Percentiles rank a stretch among this genome's conserved stretches.
phyloP scores from a whole-genome alignment of 345 rosid genomes.

The Eutrema heterophyllum region DNA sequence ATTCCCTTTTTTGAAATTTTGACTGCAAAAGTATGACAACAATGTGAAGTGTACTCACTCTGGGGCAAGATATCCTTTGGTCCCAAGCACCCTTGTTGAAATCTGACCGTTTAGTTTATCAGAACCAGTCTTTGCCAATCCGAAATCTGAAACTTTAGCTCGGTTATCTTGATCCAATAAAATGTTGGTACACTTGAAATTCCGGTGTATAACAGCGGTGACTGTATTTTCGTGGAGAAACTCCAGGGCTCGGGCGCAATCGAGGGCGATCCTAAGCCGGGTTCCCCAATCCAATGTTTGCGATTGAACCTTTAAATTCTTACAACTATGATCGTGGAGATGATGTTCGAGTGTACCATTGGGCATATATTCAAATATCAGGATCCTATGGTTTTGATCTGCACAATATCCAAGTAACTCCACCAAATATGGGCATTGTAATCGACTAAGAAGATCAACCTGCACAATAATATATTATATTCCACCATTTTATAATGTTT shows the following conservation, averaged over 20 bases:
- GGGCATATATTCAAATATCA: conserved; percentile 71
- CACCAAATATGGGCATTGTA: conserved; percentile 75
- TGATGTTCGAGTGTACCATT: conserved; percentile 61
- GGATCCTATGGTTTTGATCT: conserved; percentile 75
- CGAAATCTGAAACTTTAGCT: conserved; percentile 75
- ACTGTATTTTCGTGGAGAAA: conserved; percentile 66
- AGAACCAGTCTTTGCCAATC: conserved; percentile 70
- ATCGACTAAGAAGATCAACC: conserved; percentile 85
- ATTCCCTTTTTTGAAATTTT: too few species aligned
- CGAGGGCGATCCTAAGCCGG: conserved; percentile 74
- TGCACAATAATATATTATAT: conserved; percentile 28
- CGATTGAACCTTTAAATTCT: conserved; percentile 25
- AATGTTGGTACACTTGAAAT: conserved; percentile 74
- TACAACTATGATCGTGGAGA: conserved; percentile 34
- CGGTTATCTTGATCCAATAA: conserved; percentile 53
- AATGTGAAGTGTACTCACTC: conserved; percentile 56
- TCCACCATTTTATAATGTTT: neutral
- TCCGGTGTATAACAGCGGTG: conserved; percentile 78
- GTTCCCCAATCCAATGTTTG: conserved; percentile 64
- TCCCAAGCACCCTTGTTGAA: conserved; percentile 63
- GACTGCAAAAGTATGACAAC: neutral
- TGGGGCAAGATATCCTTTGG: conserved; percentile 81
- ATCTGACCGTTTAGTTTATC: conserved; percentile 74
- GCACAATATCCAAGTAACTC: conserved; percentile 93
- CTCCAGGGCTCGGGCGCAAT: conserved; percentile 79